Evolutionary conservation across 495 filamentous ascomycete species (phyloP).

Genomic region (Haplographium delicatum): DNA sequence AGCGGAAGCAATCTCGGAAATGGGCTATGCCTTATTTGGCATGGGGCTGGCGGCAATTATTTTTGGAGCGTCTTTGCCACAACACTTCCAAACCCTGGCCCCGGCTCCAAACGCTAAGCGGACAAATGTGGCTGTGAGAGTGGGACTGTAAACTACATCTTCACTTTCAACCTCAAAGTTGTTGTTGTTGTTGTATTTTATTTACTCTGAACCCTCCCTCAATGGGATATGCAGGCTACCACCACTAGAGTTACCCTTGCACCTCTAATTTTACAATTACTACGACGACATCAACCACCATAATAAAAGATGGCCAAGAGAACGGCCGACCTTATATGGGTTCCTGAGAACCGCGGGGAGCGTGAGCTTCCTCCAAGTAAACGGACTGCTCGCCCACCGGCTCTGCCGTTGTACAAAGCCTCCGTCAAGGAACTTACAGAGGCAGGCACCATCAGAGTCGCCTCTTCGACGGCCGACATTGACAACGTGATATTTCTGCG

Average conservation of each 20-base stretch:
- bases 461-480: slow-evolving; percentile 8
- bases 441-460: slow-evolving; percentile 8
- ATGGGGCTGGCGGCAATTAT: no score
- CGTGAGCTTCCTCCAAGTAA: slow-evolving; percentile 7
- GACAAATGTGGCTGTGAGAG: slow-evolving; percentile 1
- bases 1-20: no score
- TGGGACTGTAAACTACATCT: neutral
- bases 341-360: slow-evolving; percentile 3
- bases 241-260: neutral
- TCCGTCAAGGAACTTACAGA: slow-evolving; percentile 7
- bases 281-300: no score
- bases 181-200: neutral
- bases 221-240: neutral
- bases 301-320: neutral
- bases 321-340: slow-evolving; percentile 1
- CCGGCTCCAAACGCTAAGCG: neutral
- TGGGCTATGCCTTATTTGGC: no score
- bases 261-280: neutral
- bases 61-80: no score
- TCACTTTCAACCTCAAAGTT: no score
- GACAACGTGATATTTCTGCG: slow-evolving; percentile 21
- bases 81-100: neutral
- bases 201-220: neutral
- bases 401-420: slow-evolving; percentile 6
- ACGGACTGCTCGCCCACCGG: slow-evolving; percentile 5